Conservation (phyloP, 495 filamentous ascomycete species). For the Extremus antarcticus region DNA sequence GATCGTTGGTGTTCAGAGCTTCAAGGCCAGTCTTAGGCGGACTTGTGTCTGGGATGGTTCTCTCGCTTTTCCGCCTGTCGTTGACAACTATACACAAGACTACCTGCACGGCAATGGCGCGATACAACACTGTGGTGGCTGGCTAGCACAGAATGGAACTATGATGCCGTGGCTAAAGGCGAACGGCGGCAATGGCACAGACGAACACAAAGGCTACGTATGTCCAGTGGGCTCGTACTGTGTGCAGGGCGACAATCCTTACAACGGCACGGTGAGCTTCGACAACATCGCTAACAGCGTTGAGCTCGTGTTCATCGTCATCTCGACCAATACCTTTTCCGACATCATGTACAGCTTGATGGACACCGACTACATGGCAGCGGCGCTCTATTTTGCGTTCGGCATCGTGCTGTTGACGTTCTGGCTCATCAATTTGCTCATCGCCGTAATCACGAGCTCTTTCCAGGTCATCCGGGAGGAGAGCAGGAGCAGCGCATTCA, state of each 20-base stretch:
- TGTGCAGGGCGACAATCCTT: conserved; percentile 68
- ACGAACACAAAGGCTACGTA: conserved; percentile 71
- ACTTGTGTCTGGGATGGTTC: conserved; percentile 64
- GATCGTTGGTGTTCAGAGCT: conserved; percentile 91
- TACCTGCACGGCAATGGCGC: conserved; percentile 35
- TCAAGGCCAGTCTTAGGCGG: conserved; percentile 85
- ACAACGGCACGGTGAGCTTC: conserved; percentile 79
- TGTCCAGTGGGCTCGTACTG: conserved; percentile 78
- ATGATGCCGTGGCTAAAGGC: conserved; percentile 54
- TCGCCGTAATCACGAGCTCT: conserved; percentile 95
- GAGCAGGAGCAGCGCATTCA: conserved; percentile 86
- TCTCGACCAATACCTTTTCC: conserved; percentile 94
- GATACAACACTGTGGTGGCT: conserved; percentile 78
- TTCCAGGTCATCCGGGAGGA: conserved; percentile 98
- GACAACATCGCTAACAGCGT: conserved; percentile 87
- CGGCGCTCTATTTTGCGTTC: conserved; percentile 64
- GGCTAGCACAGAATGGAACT: conserved; percentile 51
- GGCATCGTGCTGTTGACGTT: conserved; percentile 89
- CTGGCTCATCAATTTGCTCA: conserved; percentile 92
- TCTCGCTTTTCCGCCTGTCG: conserved; percentile 37
- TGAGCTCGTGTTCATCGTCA: conserved; percentile 95
- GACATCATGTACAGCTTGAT: conserved; percentile 88
- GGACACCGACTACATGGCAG: conserved; percentile 78
- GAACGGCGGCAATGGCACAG: conserved; percentile 35
- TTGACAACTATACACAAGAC: conserved; percentile 26